Evolutionary conservation across 179 eudicot genomes (phyloP), one percentile per base, ranked within the genome.

Genomic region (Beta macrorhiza): DNA sequence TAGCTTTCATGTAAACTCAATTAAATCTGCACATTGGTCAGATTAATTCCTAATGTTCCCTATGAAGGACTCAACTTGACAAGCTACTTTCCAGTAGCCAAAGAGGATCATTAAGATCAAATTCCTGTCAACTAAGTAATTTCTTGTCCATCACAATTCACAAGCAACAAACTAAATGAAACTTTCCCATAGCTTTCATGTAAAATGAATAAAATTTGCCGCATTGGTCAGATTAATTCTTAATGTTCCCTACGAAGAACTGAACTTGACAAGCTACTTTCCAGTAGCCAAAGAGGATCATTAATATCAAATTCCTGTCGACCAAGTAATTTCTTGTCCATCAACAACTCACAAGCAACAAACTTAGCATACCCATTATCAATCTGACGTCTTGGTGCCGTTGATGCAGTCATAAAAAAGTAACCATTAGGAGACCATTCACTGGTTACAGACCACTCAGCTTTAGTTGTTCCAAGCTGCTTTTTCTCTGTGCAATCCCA

Each of bases 361-460:
- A 57, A 22, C 70, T 22, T 13, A 74, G 73, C 89, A 83, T 92
- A 96, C 99, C 96, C 95, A 85, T 96, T 96, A 85, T 96, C 99
- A 79, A 96, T 89, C 90, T 93, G 98, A 80, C 91, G 91, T 79
- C 99, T 88, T 55, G 99, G 99, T 77, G 99, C 98, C 63, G 98
- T 96, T 68, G 99, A 89, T 62, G 99, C 96, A 82, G 97, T 94
- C 99, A 96, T 79, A 84, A 96, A 94, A 83, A 91, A 96, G 63
- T 89, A 85, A 58, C 99, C 99, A 90, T 90, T 91, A 16, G 99
- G 96, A 52, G 98, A 91, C 99, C 99, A 96, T 87, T 96, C 99
- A 86, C 91, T 87, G 76, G 91, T 84, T 72, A 96, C 99, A 25
- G 99, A 96, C 89, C 93, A 92, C 88, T 96, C 99, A 79, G 99